Conservation (phyloP, 768 basidiomycete species). For the Boletus huronensis region DNA sequence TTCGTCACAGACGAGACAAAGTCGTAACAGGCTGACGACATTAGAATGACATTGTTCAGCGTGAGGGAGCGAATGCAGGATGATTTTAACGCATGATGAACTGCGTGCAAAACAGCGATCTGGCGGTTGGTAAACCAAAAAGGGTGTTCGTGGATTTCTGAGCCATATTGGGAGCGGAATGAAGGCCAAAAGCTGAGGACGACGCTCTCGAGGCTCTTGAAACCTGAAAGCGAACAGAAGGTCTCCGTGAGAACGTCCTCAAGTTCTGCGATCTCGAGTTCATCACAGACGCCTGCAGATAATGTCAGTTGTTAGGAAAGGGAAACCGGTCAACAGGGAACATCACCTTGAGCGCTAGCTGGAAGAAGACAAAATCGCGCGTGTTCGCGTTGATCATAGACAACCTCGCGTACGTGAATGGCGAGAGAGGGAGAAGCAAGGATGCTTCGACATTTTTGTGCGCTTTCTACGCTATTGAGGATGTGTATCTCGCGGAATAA, state of each 20-base stretch:
- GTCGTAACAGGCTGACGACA: slow-evolving; percentile 25
- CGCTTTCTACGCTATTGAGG: slow-evolving; percentile 25
- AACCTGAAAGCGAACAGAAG: slow-evolving; percentile 17
- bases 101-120: slow-evolving; percentile 21
- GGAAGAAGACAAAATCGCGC: slow-evolving; percentile 24
- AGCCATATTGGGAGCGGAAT: slow-evolving; percentile 22
- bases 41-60: slow-evolving; percentile 26
- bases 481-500: slow-evolving; percentile 24
- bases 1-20: slow-evolving; percentile 25
- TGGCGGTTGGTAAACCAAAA: slow-evolving; percentile 33
- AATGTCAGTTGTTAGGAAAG: not conserved
- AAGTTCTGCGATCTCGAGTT: slow-evolving; percentile 31
- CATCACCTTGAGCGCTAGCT: slow-evolving; percentile 10
- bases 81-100: slow-evolving; percentile 22
- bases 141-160: slow-evolving; percentile 26
- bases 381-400: slow-evolving; percentile 30
- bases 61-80: slow-evolving; percentile 21
- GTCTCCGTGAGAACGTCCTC: slow-evolving; percentile 29
- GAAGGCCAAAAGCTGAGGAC: slow-evolving; percentile 32
- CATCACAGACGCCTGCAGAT: slow-evolving; percentile 20
- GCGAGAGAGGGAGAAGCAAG: slow-evolving; percentile 23
- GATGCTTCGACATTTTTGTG: slow-evolving; percentile 23
- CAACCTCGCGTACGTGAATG: slow-evolving; percentile 23
- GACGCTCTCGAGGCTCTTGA: slow-evolving; percentile 21
- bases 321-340: not conserved